Evolutionary conservation across 352 stramenopile genomes (phyloP).

Genomic region (Blastocystis sp.): DNA sequence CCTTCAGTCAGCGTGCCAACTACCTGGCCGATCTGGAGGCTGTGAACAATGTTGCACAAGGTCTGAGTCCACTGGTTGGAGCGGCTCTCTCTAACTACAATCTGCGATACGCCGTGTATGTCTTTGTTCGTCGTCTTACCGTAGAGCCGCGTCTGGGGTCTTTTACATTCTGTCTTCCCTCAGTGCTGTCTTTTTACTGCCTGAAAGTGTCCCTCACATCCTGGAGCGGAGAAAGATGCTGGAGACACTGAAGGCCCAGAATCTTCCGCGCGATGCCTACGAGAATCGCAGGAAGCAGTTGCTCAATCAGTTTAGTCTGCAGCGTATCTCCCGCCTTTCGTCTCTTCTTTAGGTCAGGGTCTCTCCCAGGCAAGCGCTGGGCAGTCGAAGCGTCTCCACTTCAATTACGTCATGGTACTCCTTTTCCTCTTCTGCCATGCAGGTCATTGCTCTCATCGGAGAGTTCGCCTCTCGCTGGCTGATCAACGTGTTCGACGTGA

Average conservation of each 20-base stretch:
- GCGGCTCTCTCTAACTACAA: neutral
- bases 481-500: constrained; percentile 43
- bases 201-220: neutral
- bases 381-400: neutral
- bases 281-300: constrained; percentile 16
- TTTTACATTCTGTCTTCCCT: constrained; percentile 9
- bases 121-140: neutral
- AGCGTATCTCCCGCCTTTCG: neutral
- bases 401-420: constrained; percentile 50
- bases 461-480: constrained; percentile 41
- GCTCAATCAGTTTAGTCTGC: constrained; percentile 3
- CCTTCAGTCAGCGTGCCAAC: neutral
- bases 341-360: neutral
- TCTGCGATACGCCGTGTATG: neutral
- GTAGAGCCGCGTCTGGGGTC: neutral
- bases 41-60: constrained; percentile 35
- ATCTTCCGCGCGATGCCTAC: neutral
- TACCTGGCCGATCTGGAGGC: constrained; percentile 43
- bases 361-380: neutral
- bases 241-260: constrained; percentile 4
- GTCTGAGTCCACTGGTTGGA: neutral
- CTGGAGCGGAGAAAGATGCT: neutral
- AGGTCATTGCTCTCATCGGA: constrained; percentile 22
- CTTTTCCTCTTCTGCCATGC: neutral
- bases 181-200: neutral